Conservation (phyloP, 768 basidiomycete species). For the Lactarius sanguifluus region DNA sequence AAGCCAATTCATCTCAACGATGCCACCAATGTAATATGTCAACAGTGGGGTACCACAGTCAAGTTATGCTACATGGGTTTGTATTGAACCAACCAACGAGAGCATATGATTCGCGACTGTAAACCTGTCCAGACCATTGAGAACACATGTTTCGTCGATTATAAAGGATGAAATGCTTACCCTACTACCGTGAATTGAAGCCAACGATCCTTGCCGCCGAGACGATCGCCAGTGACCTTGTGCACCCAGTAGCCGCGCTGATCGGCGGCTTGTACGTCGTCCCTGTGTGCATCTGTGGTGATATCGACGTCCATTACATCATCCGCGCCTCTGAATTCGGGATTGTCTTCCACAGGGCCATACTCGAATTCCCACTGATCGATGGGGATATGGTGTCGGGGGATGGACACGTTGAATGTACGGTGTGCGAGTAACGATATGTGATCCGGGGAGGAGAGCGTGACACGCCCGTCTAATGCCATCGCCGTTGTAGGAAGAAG, state of each 20-base stretch:
- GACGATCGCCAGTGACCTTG: conserved; percentile 59
- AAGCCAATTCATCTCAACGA: neutral
- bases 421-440: conserved; percentile 85
- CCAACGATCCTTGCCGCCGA: conserved; percentile 67
- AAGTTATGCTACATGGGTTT: no score
- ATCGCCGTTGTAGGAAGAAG: neutral
- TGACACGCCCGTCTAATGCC: conserved; percentile 74
- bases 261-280: conserved; percentile 39
- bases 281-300: conserved; percentile 28
- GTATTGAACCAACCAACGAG: conserved; percentile 62
- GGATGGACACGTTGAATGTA: conserved; percentile 95
- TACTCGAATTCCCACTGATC: conserved; percentile 86
- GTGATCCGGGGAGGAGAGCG: conserved; percentile 88
- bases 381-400: conserved; percentile 82
- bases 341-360: conserved; percentile 77
- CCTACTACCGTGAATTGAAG: conserved; percentile 88
- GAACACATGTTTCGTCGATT: neutral
- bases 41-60: no score
- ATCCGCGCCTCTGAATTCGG: conserved; percentile 54
- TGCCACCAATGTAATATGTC: no score
- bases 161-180: conserved; percentile 44
- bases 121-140: conserved; percentile 47
- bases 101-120: conserved; percentile 94
- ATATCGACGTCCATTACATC: conserved; percentile 25
- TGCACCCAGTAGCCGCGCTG: conserved; percentile 79